phyloP scores from a whole-genome alignment of 1,284 basidiomycete genomes.

The Cutaneotrichosporon curvatum region DNA sequence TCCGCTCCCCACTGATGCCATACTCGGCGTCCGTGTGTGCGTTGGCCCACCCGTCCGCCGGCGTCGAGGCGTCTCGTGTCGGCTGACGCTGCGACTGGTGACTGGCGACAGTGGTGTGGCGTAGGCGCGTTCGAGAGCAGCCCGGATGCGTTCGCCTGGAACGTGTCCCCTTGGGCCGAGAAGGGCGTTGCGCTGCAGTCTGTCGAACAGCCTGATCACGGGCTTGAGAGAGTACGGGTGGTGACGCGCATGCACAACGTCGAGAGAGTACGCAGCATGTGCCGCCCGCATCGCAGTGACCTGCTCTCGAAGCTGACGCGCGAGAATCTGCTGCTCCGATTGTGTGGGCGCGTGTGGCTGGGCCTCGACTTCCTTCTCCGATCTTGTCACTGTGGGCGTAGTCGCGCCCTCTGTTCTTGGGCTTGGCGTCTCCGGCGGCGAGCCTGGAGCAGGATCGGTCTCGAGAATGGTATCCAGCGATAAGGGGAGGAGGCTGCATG shows the following conservation, averaged over 20 bases:
- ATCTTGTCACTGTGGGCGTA: too few species aligned
- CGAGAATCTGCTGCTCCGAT: constrained; percentile 18
- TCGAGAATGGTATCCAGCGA: constrained; percentile 28
- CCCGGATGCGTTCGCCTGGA: constrained; percentile 37
- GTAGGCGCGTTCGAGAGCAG: constrained; percentile 27
- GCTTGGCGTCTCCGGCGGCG: not conserved
- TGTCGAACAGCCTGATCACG: constrained; percentile 22
- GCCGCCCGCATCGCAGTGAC: constrained; percentile 15
- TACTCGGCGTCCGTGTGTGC: not conserved
- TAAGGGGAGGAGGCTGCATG: constrained; percentile 26
- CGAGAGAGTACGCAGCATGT: constrained; percentile 20
- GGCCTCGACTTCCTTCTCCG: constrained; percentile 1
- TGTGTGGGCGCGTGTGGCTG: constrained; percentile 2
- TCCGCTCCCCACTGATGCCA: not conserved
- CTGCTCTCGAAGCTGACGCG: constrained; percentile 19
- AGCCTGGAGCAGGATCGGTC: not conserved
- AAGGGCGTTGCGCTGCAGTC: constrained; percentile 35
- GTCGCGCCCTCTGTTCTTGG: too few species aligned
- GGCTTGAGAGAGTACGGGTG: constrained; percentile 15
- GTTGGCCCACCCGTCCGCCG: not conserved
- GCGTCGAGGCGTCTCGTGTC: not conserved
- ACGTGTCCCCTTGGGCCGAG: constrained; percentile 35
- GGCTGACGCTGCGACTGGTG: not conserved
- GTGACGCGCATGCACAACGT: constrained; percentile 19
- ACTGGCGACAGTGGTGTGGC: constrained; percentile 6